Conservation (phyloP, 2,329 filamentous ascomycete species). For the Fusarium graminum region DNA sequence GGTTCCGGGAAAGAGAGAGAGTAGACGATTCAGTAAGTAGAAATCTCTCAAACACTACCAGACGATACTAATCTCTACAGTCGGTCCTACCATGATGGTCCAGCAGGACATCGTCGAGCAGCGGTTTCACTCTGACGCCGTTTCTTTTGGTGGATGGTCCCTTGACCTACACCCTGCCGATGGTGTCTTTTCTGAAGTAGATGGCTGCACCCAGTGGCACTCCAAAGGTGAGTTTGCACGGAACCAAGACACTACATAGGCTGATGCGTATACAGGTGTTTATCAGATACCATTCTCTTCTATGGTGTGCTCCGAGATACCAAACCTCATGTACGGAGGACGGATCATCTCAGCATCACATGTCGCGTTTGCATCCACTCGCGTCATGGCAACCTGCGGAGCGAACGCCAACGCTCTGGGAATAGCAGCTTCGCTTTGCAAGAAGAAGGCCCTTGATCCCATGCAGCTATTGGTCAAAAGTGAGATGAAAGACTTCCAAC, state of each 20-base stretch:
- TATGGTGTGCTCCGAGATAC: conserved; percentile 15
- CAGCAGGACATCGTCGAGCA: conserved; percentile 26
- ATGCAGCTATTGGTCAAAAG: conserved; percentile 5
- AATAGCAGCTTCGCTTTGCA: conserved; percentile 15
- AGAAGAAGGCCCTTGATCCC: conserved; percentile 1
- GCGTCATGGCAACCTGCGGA: conserved; percentile 25
- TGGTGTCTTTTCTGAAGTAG: conserved; percentile 23
- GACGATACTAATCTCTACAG: background rate
- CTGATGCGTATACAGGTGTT: background rate
- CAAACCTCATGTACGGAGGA: conserved; percentile 28
- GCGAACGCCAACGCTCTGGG: conserved; percentile 25
- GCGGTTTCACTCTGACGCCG: conserved; percentile 15
- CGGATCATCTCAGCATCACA: conserved; percentile 28
- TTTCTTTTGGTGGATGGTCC: conserved; percentile 25
- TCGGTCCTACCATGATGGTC: conserved; percentile 20
- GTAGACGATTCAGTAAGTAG: conserved; percentile 17
- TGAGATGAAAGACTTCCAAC: conserved; percentile 16
- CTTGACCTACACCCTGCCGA: conserved; percentile 23
- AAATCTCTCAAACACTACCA: rapidly evolving
- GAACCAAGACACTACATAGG: rapidly evolving
- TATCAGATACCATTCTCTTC: conserved; percentile 27
- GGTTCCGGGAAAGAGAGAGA: conserved; percentile 20
- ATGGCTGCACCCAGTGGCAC: conserved; percentile 30
- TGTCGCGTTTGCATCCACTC: conserved; percentile 24
- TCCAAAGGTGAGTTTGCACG: background rate